phyloP scores from a whole-genome alignment of 306 rosid species.

The Glycine tomentella region DNA sequence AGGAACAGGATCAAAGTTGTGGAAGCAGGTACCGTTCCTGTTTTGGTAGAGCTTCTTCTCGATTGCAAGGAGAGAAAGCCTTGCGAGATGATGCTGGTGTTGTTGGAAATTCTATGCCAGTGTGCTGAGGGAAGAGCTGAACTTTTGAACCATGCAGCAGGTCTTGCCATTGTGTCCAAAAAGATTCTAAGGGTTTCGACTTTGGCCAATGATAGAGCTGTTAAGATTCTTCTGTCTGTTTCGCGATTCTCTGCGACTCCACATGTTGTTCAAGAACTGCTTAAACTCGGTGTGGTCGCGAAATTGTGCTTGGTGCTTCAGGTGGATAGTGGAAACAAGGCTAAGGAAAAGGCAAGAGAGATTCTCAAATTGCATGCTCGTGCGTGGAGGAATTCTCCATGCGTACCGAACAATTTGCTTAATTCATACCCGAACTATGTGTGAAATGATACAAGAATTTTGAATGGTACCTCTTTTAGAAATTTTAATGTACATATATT shows the following conservation, averaged over 20 bases:
- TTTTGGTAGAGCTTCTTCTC: slow-evolving; percentile 66
- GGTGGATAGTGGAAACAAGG: slow-evolving; percentile 79
- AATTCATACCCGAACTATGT: slow-evolving; percentile 61
- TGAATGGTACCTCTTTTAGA: neutral
- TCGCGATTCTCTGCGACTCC: slow-evolving; percentile 69
- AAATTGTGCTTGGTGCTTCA: slow-evolving; percentile 82
- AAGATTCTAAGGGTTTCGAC: slow-evolving; percentile 81
- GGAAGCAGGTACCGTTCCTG: slow-evolving; percentile 70
- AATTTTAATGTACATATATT: slow-evolving; percentile 45
- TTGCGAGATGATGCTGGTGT: slow-evolving; percentile 67
- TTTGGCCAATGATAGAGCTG: slow-evolving; percentile 72
- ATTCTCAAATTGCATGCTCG: slow-evolving; percentile 73
- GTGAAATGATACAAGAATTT: neutral
- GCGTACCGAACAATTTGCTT: slow-evolving; percentile 64
- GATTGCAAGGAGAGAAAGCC: slow-evolving; percentile 60
- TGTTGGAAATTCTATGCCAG: slow-evolving; percentile 65
- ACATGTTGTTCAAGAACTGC: slow-evolving; percentile 72
- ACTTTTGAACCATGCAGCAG: slow-evolving; percentile 74
- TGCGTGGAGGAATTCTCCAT: slow-evolving; percentile 77
- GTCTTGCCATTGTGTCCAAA: slow-evolving; percentile 78
- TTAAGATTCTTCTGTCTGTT: slow-evolving; percentile 60
- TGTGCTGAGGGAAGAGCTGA: slow-evolving; percentile 88
- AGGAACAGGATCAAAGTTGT: slow-evolving; percentile 69
- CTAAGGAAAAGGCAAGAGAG: slow-evolving; percentile 78
- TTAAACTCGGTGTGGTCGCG: slow-evolving; percentile 78